Evolutionary conservation across 352 stramenopile genomes (phyloP).

Genomic region (Thraustotheca clavata): DNA sequence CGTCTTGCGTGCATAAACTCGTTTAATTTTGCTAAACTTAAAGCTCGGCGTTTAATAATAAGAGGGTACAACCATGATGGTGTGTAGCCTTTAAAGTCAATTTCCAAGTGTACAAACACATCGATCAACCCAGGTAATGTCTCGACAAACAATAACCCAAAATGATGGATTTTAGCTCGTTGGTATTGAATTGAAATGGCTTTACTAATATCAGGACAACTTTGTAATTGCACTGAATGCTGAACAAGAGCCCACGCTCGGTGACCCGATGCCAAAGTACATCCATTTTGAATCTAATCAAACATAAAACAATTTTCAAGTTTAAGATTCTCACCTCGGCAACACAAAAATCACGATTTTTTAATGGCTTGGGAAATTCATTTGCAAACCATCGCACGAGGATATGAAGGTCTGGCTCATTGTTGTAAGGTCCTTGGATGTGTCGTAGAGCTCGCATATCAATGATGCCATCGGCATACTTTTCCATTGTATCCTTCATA

Average conservation of each 20-base stretch:
- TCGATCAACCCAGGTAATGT: not conserved
- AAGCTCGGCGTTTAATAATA: not conserved
- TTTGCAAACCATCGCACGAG: not conserved
- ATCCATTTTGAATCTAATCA: not conserved
- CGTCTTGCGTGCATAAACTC: not conserved
- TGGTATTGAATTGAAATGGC: not conserved
- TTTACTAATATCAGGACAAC: not conserved
- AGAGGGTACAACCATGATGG: not conserved
- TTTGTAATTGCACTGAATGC: not conserved
- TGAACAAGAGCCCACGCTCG: not conserved
- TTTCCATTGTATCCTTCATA: not conserved
- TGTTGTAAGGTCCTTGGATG: not conserved
- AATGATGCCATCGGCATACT: constrained; percentile 1
- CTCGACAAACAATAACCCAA: not conserved
- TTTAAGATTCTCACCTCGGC: constrained; percentile 3
- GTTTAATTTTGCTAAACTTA: not conserved
- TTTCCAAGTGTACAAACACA: not conserved
- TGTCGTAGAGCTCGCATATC: not conserved
- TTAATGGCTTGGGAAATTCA: not conserved
- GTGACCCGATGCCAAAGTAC: not conserved
- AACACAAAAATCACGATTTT: not conserved
- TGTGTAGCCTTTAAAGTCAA: not conserved
- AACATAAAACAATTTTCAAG: too few species aligned
- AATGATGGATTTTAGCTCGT: not conserved
- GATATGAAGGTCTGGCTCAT: not conserved